Base-by-base conservation (phyloP, 768 basidiomycete species). In the Termitomyces sp. region DNA sequence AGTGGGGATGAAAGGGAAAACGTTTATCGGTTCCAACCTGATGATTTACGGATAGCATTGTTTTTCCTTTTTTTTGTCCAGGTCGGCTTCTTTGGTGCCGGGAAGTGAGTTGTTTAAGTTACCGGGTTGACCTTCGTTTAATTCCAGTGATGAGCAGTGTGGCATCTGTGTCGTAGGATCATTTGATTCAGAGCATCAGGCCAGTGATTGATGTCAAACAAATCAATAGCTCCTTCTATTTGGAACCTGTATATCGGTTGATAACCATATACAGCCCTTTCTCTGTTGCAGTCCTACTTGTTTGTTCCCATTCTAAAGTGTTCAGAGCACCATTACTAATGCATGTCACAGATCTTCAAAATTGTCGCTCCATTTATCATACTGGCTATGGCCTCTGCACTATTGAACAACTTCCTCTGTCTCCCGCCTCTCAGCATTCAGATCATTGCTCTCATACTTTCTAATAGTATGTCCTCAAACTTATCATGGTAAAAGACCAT, bases 51-150 rank as follows among this genome's bases (percentile, higher is more conserved):
- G 47, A 83, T 89, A 52, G 89, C 87, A 1, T 60, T 93, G 23
- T 89, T 91, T 67, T 93, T 93, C 70, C 69, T 94, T 56, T 90
- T 90, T 68, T 91, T 94, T 61, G 85, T 92, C 6, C 91, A 94
- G 63, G 81, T 91, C 39, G 91, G 84, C 2, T 93, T 92, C 69
- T 92, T 91, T 65, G 91, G 91, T 9, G 89, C 83, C 39, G 89
- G 89, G 74, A 91, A 89, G 87, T 88, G 70, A 63, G 88, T 77
- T 11, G 1, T 45, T 23, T 10, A 41, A 21, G 19, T 6, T 52
- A 17, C 23, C 19, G 28, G n/a, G 53, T 45, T 5, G 25, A 45
- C 43, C 21, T 23, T 2, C 8, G 21, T 25, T 46, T 5, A 39
- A 54, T 51, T 27, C 9, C 1, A 23, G 11, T 5, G 2, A 35